Conservation (phyloP, 179 eudicot species). For the Beta corolliflora region DNA sequence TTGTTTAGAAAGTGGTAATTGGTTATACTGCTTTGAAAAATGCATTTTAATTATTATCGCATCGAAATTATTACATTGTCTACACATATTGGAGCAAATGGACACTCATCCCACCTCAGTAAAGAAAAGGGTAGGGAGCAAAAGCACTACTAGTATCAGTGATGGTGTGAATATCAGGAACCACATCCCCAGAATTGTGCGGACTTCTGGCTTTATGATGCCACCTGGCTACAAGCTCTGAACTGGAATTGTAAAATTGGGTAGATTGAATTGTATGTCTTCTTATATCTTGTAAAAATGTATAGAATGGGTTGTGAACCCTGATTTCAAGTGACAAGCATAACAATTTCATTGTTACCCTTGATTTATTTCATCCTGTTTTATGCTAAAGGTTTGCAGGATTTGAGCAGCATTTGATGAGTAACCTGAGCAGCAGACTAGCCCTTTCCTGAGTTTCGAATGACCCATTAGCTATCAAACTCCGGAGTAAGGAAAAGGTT, state of each 20-base stretch:
- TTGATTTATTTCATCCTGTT: not conserved
- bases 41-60: not conserved
- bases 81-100: not conserved
- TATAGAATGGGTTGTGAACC: not conserved
- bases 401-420: constrained; percentile 53
- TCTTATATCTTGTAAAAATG: not conserved
- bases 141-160: not conserved
- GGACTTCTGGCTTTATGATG: not conserved
- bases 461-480: constrained; percentile 49
- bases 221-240: not conserved
- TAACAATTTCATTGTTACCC: not conserved
- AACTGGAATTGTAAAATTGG: not conserved
- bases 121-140: not conserved
- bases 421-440: constrained; percentile 53
- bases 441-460: constrained; percentile 56
- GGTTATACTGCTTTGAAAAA: not conserved
- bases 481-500: constrained; percentile 53
- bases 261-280: not conserved
- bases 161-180: not conserved
- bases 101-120: not conserved
- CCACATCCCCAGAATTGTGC: not conserved
- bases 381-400: constrained; percentile 26
- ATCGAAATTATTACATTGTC: not conserved
- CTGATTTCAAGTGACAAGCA: not conserved
- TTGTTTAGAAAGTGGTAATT: not conserved